A percentile compares a stretch with the other conserved stretches of the same genome.
Conservation (phyloP, 331 rosid genomes). For the Malus hybrid region DNA sequence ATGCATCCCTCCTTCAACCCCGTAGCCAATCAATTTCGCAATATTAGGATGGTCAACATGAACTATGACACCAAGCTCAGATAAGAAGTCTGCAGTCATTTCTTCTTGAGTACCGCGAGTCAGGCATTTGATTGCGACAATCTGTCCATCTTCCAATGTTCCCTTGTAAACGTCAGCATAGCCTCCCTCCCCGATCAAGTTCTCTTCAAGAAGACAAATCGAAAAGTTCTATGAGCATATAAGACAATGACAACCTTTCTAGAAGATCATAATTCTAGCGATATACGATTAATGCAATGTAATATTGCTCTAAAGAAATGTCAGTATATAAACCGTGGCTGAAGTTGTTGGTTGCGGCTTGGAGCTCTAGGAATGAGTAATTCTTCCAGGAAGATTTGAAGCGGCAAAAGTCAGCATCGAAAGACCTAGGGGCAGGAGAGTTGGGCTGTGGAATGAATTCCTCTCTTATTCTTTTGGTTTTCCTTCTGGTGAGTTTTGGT, state of each 20-base stretch:
- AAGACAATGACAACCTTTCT: background rate
- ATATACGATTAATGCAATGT: background rate
- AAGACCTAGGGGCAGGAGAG: conserved; percentile 30
- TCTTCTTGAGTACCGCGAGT: conserved; percentile 79
- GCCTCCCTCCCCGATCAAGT: conserved; percentile 93
- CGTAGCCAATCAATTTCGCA: conserved; percentile 88
- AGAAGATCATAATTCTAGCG: background rate
- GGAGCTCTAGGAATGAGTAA: conserved; percentile 50
- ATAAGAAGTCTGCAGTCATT: conserved; percentile 91
- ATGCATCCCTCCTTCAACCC: conserved; percentile 98
- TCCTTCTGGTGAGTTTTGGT: conserved; percentile 67
- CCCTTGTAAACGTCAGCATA: conserved; percentile 93
- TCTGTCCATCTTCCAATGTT: conserved; percentile 60
- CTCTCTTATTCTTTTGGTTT: conserved; percentile 59
- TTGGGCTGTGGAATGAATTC: conserved; percentile 45
- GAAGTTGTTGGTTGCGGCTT: conserved; percentile 63
- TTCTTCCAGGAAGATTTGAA: conserved; percentile 86
- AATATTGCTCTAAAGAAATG: background rate
- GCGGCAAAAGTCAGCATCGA: conserved; percentile 43
- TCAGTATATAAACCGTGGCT: conserved; percentile 43
- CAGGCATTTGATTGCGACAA: conserved; percentile 69
- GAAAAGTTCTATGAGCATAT: conserved; percentile 16
- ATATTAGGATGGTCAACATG: conserved; percentile 92
- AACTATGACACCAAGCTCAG: conserved; percentile 93
- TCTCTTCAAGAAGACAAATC: conserved; percentile 32